Evolutionary conservation across 768 basidiomycete genomes (phyloP).

Genomic region (Termitomyces sp.): DNA sequence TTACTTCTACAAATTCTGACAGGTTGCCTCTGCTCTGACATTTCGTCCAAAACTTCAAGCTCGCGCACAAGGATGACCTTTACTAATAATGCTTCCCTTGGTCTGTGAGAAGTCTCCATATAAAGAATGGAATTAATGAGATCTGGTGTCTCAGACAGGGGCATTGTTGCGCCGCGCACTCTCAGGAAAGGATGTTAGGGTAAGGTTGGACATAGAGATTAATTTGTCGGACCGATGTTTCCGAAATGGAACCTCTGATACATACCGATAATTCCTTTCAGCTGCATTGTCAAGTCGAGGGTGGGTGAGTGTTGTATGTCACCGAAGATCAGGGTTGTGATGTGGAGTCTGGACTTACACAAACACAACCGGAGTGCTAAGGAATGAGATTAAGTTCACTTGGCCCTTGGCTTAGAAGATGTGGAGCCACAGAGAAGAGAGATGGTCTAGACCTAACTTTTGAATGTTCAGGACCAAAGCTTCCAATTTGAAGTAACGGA

Average conservation of each 20-base stretch:
- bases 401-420: neutral
- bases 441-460: neutral
- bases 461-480: neutral
- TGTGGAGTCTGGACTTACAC: neutral
- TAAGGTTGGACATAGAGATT: neutral
- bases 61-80: neutral
- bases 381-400: neutral
- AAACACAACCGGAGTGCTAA: too few species aligned
- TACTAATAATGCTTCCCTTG: neutral
- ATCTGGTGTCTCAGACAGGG: neutral
- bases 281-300: neutral
- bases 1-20: neutral
- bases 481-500: neutral
- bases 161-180: too few species aligned
- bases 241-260: neutral
- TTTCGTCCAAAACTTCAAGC: neutral
- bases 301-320: too few species aligned
- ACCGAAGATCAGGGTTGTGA: neutral
- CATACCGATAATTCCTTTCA: neutral
- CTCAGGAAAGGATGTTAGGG: neutral
- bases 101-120: neutral
- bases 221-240: neutral
- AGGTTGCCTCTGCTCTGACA: neutral
- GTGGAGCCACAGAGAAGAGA: neutral
- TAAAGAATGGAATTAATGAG: neutral